These are phyloP conservation scores for Pseudopyrenochaeta lycopersici DNA, from an alignment of 2,329 filamentous ascomycete species.

Conservation along the genomic window DNA sequence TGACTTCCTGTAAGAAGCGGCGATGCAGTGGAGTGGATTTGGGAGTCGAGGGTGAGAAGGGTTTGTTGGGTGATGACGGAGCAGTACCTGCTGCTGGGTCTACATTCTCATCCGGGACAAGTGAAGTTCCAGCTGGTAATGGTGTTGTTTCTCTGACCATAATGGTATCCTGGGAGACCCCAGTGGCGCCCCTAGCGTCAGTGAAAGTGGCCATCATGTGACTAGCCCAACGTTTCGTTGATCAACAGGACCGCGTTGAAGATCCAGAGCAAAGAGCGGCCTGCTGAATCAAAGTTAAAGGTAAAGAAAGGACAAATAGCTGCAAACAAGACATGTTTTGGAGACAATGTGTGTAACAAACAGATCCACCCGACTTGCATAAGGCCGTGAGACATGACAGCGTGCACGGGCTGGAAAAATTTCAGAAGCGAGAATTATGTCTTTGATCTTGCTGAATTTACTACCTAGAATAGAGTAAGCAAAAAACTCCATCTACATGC, in stretches of 20 bases:
- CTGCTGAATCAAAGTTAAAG: too few species aligned
- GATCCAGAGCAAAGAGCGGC: not conserved
- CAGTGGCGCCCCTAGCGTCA: not conserved
- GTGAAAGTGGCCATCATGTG: slow-evolving; percentile 22
- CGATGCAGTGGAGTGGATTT: slow-evolving; percentile 20
- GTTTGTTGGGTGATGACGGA: slow-evolving; percentile 6
- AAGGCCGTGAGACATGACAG: slow-evolving; percentile 31
- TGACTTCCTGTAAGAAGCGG: slow-evolving; percentile 24
- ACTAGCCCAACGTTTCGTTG: not conserved
- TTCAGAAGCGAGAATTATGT: slow-evolving; percentile 2
- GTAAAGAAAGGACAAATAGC: slow-evolving; percentile 1
- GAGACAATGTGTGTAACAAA: slow-evolving; percentile 36
- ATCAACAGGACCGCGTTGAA: not conserved
- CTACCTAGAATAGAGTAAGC: slow-evolving; percentile 14
- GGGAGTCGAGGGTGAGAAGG: slow-evolving; percentile 3
- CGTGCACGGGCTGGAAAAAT: slow-evolving; percentile 18
- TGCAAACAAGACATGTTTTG: slow-evolving; percentile 20
- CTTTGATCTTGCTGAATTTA: slow-evolving; percentile 15
- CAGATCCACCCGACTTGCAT: slow-evolving; percentile 26
- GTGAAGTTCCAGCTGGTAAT: not conserved
- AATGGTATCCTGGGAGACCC: not conserved
- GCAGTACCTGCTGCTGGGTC: slow-evolving; percentile 12
- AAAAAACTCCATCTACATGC: slow-evolving; percentile 25
- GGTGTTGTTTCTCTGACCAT: not conserved
- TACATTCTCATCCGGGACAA: slow-evolving; percentile 10